A percentile compares a stretch with the other conserved stretches of the same genome.
phyloP scores from a whole-genome alignment of 2,329 filamentous ascomycete species.

The Botrytis aclada region DNA sequence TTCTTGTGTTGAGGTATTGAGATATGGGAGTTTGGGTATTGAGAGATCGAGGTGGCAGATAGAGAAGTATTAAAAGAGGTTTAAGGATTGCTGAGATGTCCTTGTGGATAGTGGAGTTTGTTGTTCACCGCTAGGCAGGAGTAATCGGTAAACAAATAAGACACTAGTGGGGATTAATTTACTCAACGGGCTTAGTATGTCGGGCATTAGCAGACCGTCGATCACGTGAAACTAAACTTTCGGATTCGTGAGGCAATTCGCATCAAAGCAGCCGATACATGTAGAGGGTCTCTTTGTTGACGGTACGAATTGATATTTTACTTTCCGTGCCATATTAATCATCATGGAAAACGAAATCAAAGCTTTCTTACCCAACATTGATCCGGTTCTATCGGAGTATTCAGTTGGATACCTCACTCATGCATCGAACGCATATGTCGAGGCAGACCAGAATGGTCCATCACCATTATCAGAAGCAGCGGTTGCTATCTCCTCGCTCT shows the following conservation, averaged over 20 bases:
- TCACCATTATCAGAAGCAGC: conserved; percentile 85
- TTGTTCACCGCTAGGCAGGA: conserved; percentile 22
- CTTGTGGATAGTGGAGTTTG: conserved; percentile 30
- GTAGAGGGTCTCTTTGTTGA: background rate
- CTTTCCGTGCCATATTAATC: background rate
- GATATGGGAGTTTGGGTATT: conserved; percentile 12
- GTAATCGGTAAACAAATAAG: conserved; percentile 19
- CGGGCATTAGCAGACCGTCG: background rate
- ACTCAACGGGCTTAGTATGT: background rate
- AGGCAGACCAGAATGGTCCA: conserved; percentile 64
- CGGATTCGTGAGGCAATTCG: conserved; percentile 1
- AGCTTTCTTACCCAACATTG: conserved; percentile 78
- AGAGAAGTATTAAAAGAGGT: conserved; percentile 27
- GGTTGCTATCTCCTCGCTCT: conserved; percentile 76
- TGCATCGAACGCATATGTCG: conserved; percentile 80
- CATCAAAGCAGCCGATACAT: background rate
- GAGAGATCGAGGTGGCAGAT: conserved; percentile 22
- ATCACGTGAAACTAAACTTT: conserved; percentile 13
- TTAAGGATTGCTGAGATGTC: conserved; percentile 22
- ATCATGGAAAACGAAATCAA: conserved; percentile 85
- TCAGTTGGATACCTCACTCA: conserved; percentile 92
- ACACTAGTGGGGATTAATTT: conserved; percentile 10
- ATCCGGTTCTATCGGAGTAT: conserved; percentile 86
- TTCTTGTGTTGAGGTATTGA: conserved; percentile 24
- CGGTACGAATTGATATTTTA: background rate